Evolutionary conservation across 768 basidiomycete genomes (phyloP).

Genomic region (Amanita inopinata): DNA sequence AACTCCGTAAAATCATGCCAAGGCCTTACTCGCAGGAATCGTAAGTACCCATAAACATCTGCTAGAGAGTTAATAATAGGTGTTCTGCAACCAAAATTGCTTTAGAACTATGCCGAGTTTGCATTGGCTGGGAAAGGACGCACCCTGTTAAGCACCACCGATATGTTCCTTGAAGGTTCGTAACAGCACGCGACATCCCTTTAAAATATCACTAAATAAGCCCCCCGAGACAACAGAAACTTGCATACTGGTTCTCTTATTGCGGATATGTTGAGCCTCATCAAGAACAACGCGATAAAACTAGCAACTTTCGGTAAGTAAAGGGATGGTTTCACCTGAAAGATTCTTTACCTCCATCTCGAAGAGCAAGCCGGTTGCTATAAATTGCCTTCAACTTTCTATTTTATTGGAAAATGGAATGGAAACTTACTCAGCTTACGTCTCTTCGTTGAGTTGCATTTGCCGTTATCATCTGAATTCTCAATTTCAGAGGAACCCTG

Average conservation of each 20-base stretch:
- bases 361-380: conserved; percentile 37
- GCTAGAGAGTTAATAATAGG: conserved; percentile 53
- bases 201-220: neutral
- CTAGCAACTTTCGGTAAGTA: conserved; percentile 16
- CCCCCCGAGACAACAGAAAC: neutral
- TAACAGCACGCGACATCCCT: conserved; percentile 48
- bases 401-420: conserved; percentile 5
- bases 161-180: conserved; percentile 39
- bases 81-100: conserved; percentile 27
- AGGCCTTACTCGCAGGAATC: conserved; percentile 34
- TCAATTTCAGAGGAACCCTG: conserved; percentile 23
- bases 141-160: conserved; percentile 65
- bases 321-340: neutral
- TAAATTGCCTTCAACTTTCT: neutral
- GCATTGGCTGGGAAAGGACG: conserved; percentile 10
- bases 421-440: conserved; percentile 24
- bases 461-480: conserved; percentile 27
- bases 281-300: conserved; percentile 47
- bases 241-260: conserved; percentile 36
- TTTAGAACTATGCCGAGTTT: neutral
- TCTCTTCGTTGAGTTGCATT: conserved; percentile 19
- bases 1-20: conserved; percentile 39
- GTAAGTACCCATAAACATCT: conserved; percentile 42
- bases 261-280: conserved; percentile 47
- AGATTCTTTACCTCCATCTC: conserved; percentile 32